Conservation (phyloP, 2,329 filamentous ascomycete genomes). For the Arachnopeziza araneosa region DNA sequence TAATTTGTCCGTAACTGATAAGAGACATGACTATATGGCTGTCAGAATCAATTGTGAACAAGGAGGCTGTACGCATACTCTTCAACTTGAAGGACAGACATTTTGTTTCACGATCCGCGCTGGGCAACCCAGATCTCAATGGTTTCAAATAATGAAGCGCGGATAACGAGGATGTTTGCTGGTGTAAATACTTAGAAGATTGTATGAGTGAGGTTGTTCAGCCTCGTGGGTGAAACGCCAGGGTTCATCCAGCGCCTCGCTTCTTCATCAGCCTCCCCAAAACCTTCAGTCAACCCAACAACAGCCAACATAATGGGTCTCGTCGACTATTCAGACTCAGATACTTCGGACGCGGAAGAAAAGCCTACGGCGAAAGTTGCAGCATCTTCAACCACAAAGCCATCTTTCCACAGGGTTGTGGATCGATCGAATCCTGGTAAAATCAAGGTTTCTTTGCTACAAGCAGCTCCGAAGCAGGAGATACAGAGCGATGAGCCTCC, state of each 20-base stretch:
- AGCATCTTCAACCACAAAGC: constrained; percentile 39
- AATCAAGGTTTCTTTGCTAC: constrained; percentile 73
- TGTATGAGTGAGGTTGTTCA: background rate
- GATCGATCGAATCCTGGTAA: constrained; percentile 77
- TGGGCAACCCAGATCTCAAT: background rate
- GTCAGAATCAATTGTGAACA: constrained; percentile 3
- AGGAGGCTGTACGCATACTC: constrained; percentile 25
- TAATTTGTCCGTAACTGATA: constrained; percentile 80
- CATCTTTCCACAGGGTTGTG: constrained; percentile 72
- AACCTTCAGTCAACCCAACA: background rate
- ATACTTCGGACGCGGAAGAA: constrained; percentile 50
- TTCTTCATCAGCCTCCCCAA: background rate
- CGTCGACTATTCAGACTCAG: constrained; percentile 68
- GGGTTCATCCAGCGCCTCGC: background rate
- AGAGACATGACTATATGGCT: constrained; percentile 60
- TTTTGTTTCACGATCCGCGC: constrained; percentile 6
- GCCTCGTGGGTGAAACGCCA: background rate
- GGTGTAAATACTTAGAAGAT: background rate
- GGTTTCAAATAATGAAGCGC: background rate
- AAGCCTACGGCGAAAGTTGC: constrained; percentile 30
- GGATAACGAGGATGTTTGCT: background rate
- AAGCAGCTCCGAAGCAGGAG: constrained; percentile 36
- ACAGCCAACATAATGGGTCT: constrained; percentile 46
- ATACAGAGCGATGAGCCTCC: constrained; percentile 49
- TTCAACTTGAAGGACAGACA: constrained; percentile 35